Evolutionary conservation across 768 basidiomycete genomes (phyloP), one percentile per base, ranked within the genome.

Genomic region (Kwoniella europaea): DNA sequence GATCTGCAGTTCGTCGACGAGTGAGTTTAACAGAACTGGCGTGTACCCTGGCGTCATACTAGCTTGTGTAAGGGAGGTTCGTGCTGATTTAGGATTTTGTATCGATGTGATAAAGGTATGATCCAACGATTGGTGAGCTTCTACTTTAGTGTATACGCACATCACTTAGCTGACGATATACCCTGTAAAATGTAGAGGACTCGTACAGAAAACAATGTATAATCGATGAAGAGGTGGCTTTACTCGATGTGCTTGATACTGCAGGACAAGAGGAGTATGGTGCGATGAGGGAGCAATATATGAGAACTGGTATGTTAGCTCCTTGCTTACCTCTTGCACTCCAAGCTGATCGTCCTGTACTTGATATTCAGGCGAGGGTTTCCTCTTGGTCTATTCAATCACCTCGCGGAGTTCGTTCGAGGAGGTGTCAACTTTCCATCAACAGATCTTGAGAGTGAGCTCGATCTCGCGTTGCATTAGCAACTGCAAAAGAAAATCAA

Each of bases 251-350:
- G 64, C 89, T 98, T 72, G 95, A 97, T 85, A 98, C 95, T 16
- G 95, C 95, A 64, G 95, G 95, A 44, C 95, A 98, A 84, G 96
- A 98, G 84, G 96, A 98, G 87, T 98, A 98, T 79, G 93, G 93
- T 68, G 96, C 96, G 24, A 98, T 98, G 96, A 91, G 96, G 58
- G 96, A 98, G 82, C 96, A 98, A 81, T 98, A 98, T 86, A 98
- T 98, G 94, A 90, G 94, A 63, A 94, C 94, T 66, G 82, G 82
- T 84, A 50, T 27, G 84, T 65, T 9, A 35, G 12, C 18, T n/a
- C 4, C 16, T 18, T 7, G 46, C 42, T 42, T 22, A 18, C 50
- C n/a, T 43, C n/a, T 16, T n/a, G 29, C 44, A 15, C 15, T 18
- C 50, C 18, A 4, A 13, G 41, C 16, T 44, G 44, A 63, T 63